These are phyloP conservation scores for Sequoiadendron giganteum DNA, from an alignment of 75 land plant genomes.

Conservation along the genomic window DNA sequence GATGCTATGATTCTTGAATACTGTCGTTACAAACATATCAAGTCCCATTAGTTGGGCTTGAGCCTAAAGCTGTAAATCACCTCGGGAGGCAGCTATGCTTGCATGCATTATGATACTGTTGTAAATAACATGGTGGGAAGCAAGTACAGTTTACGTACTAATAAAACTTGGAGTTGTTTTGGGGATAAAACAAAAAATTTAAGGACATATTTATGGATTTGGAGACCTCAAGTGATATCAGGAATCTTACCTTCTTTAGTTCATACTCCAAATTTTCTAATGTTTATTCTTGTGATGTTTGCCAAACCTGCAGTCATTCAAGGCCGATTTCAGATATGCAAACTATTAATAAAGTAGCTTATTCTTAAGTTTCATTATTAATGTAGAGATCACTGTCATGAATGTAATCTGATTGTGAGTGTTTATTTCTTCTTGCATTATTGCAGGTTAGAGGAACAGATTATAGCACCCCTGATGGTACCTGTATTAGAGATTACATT, in stretches of 20 bases:
- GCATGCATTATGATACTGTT: neutral
- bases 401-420: neutral
- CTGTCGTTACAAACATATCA: neutral
- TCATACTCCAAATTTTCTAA: neutral
- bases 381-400: slow-evolving; percentile 1
- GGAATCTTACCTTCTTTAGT: neutral
- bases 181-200: neutral
- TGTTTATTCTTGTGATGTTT: neutral
- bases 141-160: neutral
- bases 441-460: slow-evolving; percentile 85
- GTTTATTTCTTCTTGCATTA: neutral
- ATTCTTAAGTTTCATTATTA: neutral
- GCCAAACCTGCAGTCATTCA: neutral
- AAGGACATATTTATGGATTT: neutral
- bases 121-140: neutral
- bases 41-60: neutral
- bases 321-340: neutral
- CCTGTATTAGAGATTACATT: slow-evolving; percentile 88
- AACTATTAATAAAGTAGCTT: neutral
- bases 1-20: neutral
- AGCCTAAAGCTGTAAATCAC: neutral
- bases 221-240: neutral
- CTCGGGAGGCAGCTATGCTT: neutral
- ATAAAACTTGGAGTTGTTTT: neutral
- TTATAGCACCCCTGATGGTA: slow-evolving; percentile 80